Evolutionary conservation across 495 filamentous ascomycete species (phyloP).

Genomic region (Saxophila tyrrhenica): DNA sequence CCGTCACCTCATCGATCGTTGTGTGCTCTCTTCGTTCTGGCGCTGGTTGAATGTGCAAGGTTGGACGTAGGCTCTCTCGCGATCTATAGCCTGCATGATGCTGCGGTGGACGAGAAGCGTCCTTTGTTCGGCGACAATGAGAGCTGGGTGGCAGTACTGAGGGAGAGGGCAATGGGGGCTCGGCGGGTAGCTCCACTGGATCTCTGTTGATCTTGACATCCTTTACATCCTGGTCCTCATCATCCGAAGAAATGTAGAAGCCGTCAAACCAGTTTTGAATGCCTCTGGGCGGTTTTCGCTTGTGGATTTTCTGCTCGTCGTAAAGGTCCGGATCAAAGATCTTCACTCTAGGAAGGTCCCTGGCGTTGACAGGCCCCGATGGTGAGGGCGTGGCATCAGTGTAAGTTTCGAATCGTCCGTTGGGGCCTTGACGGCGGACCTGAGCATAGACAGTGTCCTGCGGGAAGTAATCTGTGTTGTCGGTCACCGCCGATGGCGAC

Average conservation of each 20-base stretch:
- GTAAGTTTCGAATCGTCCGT: constrained; percentile 15
- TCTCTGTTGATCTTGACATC: not conserved
- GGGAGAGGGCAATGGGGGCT: not conserved
- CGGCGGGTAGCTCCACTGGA: constrained; percentile 1
- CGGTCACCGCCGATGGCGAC: constrained; percentile 23
- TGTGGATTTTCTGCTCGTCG: constrained; percentile 30
- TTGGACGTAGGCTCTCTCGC: constrained; percentile 12
- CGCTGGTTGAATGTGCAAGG: constrained; percentile 5
- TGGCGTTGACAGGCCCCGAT: not conserved
- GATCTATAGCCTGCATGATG: not conserved
- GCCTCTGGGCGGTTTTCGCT: constrained; percentile 30
- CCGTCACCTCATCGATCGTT: not conserved
- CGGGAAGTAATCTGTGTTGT: constrained; percentile 22
- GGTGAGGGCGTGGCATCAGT: constrained; percentile 8
- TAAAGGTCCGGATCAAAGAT: constrained; percentile 24
- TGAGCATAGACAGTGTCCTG: constrained; percentile 10
- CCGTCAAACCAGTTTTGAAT: constrained; percentile 37
- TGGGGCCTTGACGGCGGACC: constrained; percentile 1
- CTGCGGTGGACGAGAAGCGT: not conserved
- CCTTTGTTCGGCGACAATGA: too few relatives aligned
- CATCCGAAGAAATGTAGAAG: constrained; percentile 27
- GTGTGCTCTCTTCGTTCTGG: constrained; percentile 5
- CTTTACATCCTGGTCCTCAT: constrained; percentile 20
- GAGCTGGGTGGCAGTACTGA: not conserved
- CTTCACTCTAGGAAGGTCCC: constrained; percentile 12